Evolutionary conservation across 176 grass and related monocot genomes (phyloP).

Genomic region (Hordeum vulgare): DNA sequence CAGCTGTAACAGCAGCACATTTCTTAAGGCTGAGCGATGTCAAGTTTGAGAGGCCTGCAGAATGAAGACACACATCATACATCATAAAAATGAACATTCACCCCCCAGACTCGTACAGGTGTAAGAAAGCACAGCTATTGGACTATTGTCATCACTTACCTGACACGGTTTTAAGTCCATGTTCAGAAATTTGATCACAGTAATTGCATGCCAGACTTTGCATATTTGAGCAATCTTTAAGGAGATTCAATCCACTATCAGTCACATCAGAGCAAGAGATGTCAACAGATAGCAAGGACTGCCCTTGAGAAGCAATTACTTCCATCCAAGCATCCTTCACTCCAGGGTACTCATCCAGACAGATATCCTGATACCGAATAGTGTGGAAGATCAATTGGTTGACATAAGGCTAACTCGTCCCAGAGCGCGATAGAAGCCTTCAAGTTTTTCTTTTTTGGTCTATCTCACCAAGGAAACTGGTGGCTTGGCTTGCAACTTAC

Average conservation of each 20-base stretch:
- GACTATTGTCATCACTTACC: slow-evolving; percentile 33
- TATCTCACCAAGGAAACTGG: neutral
- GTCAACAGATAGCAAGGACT: slow-evolving; percentile 87
- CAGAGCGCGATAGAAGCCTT: neutral
- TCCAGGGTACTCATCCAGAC: slow-evolving; percentile 81
- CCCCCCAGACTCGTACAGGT: neutral
- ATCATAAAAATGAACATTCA: neutral
- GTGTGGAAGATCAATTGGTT: neutral
- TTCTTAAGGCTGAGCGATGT: slow-evolving; percentile 87
- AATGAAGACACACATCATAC: slow-evolving; percentile 12
- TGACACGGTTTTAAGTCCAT: slow-evolving; percentile 64
- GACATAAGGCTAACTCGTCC: neutral
- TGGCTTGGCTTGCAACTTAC: neutral
- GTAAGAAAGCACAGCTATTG: slow-evolving; percentile 11
- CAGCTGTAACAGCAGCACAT: slow-evolving; percentile 60
- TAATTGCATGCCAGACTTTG: slow-evolving; percentile 82
- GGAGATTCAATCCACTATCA: slow-evolving; percentile 59
- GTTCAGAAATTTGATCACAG: slow-evolving; percentile 80
- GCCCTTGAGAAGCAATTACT: slow-evolving; percentile 75
- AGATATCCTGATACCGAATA: slow-evolving; percentile 61
- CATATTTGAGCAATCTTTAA: slow-evolving; percentile 67
- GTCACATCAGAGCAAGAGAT: slow-evolving; percentile 92
- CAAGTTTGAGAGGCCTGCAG: slow-evolving; percentile 76
- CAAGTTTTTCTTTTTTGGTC: slow-evolving; percentile 2
- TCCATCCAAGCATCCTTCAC: slow-evolving; percentile 94